Evolutionary conservation across 192 early-diverging fungal genomes (phyloP).

Genomic region (Jimgerdemannia flammicorona): DNA sequence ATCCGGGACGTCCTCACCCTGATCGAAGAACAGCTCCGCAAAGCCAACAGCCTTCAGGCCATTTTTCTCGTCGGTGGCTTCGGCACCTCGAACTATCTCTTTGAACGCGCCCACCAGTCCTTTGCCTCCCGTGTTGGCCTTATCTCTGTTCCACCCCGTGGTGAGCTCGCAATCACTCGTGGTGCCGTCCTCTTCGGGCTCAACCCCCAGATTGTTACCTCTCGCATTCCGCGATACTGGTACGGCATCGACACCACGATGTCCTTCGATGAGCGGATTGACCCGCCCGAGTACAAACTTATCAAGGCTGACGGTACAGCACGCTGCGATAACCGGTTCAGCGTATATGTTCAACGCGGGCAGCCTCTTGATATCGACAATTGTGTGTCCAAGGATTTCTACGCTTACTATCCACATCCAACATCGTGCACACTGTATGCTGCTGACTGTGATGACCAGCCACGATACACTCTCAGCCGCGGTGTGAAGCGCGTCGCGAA

Average conservation of each 20-base stretch:
- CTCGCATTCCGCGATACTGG: constrained; percentile 38
- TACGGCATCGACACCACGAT: constrained; percentile 47
- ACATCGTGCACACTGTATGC: constrained; percentile 30
- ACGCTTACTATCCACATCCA: constrained; percentile 23
- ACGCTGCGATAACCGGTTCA: constrained; percentile 43
- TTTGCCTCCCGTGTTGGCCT: constrained; percentile 21
- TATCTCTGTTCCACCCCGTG: constrained; percentile 19
- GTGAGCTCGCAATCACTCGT: constrained; percentile 26
- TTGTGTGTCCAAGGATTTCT: constrained; percentile 37
- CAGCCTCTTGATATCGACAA: constrained; percentile 43
- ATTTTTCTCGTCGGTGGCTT: constrained; percentile 39
- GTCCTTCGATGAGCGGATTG: constrained; percentile 37
- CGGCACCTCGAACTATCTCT: constrained; percentile 28
- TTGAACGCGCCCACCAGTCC: constrained; percentile 27
- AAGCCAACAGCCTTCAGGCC: constrained; percentile 10
- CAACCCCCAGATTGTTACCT: constrained; percentile 31
- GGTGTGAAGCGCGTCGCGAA: constrained; percentile 25
- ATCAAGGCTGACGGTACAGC: constrained; percentile 39
- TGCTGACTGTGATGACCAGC: constrained; percentile 22
- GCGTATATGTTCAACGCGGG: constrained; percentile 40
- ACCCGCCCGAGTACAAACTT: constrained; percentile 44
- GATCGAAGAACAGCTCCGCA: constrained; percentile 29
- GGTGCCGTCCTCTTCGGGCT: constrained; percentile 32
- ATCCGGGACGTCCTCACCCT: constrained; percentile 24
- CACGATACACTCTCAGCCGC: constrained; percentile 15